Evolutionary conservation across 2,329 filamentous ascomycete species (phyloP).

Genomic region (Hymenoscyphus fructigenus): DNA sequence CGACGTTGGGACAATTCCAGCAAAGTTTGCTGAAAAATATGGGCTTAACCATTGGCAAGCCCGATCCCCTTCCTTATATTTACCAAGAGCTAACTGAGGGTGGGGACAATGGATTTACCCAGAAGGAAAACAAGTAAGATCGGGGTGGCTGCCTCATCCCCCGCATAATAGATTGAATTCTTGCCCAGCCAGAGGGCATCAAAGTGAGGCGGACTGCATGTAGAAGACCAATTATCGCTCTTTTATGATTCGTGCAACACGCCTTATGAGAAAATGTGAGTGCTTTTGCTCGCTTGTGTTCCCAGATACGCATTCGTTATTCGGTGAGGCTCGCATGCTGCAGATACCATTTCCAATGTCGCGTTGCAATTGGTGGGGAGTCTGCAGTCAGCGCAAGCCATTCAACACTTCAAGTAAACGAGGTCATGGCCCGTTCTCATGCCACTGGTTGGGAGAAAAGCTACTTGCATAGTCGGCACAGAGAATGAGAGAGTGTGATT

Average conservation of each 20-base stretch:
- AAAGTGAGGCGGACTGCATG: not conserved
- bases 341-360: not conserved
- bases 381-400: constrained; percentile 10
- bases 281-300: not conserved
- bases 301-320: constrained; percentile 1
- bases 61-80: not conserved
- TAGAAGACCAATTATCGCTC: not conserved
- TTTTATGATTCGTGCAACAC: not conserved
- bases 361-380: constrained; percentile 3
- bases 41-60: not conserved
- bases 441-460: not conserved
- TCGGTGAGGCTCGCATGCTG: constrained; percentile 13
- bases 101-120: not conserved
- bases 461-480: not conserved
- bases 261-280: not conserved
- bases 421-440: not conserved
- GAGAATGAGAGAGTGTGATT: not conserved
- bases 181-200: not conserved
- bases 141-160: not conserved
- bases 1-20: not conserved
- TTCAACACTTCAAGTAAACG: not conserved
- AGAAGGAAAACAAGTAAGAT: not conserved
- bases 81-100: not conserved
- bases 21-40: not conserved
- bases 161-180: not conserved